Percentiles rank a stretch among this genome's conserved stretches.
phyloP scores from a whole-genome alignment of 768 basidiomycete species.

The Tulasnella sp. region DNA sequence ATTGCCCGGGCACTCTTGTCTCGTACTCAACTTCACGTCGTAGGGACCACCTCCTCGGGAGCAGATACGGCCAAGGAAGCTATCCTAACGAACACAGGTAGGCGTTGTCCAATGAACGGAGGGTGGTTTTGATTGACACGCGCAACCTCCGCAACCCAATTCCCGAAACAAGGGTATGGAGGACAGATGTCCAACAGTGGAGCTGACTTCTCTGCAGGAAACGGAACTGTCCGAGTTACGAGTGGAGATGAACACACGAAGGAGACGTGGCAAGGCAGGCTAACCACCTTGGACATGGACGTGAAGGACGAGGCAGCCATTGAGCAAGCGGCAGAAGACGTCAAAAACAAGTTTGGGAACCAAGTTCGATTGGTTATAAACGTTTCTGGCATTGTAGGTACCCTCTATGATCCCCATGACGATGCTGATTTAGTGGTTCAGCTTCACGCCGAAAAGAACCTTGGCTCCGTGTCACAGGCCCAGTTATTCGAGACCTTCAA shows the following conservation, averaged over 20 bases:
- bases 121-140: neutral
- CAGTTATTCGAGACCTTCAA: constrained; percentile 27
- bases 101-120: neutral
- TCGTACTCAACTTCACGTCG: constrained; percentile 27
- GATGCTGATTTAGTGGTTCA: constrained; percentile 11
- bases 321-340: constrained; percentile 25
- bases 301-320: constrained; percentile 26
- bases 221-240: neutral
- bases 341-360: constrained; percentile 25
- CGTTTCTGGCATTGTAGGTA: constrained; percentile 29
- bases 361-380: constrained; percentile 29
- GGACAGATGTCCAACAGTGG: neutral
- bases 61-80: constrained; percentile 17
- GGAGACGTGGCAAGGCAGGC: constrained; percentile 17
- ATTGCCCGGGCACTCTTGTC: constrained; percentile 27
- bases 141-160: neutral
- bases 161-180: neutral
- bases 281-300: constrained; percentile 26
- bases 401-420: neutral
- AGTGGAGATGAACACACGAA: neutral
- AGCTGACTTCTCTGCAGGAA: neutral
- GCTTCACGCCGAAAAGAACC: constrained; percentile 33
- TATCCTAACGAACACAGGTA: constrained; percentile 5
- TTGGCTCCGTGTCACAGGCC: constrained; percentile 24
- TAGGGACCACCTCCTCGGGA: constrained; percentile 22